Conservation (phyloP, 1,139 yeast genomes). For the Yamadazyma membranifaciens region DNA sequence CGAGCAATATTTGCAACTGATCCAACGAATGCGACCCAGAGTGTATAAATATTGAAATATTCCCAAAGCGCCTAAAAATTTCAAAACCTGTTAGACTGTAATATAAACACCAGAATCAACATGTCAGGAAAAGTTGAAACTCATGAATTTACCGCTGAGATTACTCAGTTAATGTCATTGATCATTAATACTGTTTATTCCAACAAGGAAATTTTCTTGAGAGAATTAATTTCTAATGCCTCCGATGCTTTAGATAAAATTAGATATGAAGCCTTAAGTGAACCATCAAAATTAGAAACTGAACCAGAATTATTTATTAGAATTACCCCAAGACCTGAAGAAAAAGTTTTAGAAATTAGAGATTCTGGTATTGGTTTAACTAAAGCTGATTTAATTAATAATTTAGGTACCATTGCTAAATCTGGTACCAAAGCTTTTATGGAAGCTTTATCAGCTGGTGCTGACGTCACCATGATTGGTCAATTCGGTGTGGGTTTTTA, state of each 20-base stretch:
- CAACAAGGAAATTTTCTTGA: constrained; percentile 97
- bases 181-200: constrained; percentile 99
- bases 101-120: constrained; percentile 6
- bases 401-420: constrained; percentile 99
- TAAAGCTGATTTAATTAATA: constrained; percentile 97
- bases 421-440: constrained; percentile 99
- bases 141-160: constrained; percentile 99
- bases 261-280: constrained; percentile 94
- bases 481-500: constrained; percentile 99
- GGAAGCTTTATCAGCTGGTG: constrained; percentile 99
- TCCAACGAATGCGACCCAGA: background rate
- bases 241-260: constrained; percentile 86
- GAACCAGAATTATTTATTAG: constrained; percentile 98
- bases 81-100: constrained; percentile 1
- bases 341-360: constrained; percentile 93
- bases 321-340: constrained; percentile 94
- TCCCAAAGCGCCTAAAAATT: background rate
- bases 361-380: constrained; percentile 99
- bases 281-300: constrained; percentile 85
- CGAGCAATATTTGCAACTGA: constrained; percentile 16
- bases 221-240: constrained; percentile 98
- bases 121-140: constrained; percentile 75
- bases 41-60: constrained; percentile 1
- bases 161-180: constrained; percentile 99
- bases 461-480: constrained; percentile 99